Conservation (phyloP, 2,329 filamentous ascomycete species). For the Fusarium sp. region DNA sequence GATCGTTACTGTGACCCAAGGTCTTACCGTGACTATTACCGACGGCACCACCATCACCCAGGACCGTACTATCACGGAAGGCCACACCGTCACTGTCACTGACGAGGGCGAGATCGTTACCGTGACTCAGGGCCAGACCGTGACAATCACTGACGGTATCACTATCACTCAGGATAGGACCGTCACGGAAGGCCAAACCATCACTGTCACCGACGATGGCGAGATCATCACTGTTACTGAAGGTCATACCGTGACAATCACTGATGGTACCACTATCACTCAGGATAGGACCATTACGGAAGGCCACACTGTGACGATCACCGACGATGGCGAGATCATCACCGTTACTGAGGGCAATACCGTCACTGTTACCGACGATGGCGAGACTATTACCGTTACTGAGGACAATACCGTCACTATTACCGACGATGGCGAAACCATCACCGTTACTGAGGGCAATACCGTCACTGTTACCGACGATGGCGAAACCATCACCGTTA, state of each 20-base stretch:
- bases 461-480: background rate
- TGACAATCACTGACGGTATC: slow-evolving; percentile 12
- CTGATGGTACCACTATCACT: too few relatives aligned
- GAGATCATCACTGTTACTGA: slow-evolving; percentile 11
- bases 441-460: background rate
- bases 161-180: background rate
- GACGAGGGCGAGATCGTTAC: too few relatives aligned
- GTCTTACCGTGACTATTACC: slow-evolving; percentile 12
- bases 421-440: background rate
- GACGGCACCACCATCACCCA: slow-evolving; percentile 12
- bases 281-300: too few relatives aligned
- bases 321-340: too few relatives aligned
- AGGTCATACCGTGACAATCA: slow-evolving; percentile 9
- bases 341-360: too few relatives aligned
- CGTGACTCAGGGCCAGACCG: slow-evolving; percentile 1
- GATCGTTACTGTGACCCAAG: slow-evolving; percentile 13
- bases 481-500: slow-evolving; percentile 4
- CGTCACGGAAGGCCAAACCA: background rate
- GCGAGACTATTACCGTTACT: too few relatives aligned
- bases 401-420: background rate
- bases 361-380: too few relatives aligned
- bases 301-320: background rate
- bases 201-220: background rate
- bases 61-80: background rate
- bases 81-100: background rate